These are phyloP conservation scores for Cydonia oblonga DNA, from an alignment of 331 rosid genomes.

Conservation along the genomic window DNA sequence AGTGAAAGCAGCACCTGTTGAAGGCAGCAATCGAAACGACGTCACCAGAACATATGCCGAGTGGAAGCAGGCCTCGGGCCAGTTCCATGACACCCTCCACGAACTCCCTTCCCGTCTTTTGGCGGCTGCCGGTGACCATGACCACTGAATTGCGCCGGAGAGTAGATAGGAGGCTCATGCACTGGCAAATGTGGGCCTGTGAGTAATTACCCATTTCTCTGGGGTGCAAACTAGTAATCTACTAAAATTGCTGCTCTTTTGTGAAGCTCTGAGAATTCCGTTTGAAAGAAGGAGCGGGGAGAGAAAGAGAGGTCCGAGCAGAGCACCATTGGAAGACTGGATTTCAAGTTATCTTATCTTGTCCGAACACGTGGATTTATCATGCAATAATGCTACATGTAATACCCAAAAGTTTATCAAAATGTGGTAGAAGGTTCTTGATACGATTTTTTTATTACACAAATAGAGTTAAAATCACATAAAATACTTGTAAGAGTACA, in stretches of 20 bases:
- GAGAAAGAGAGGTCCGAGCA: neutral
- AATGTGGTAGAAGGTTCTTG: no score
- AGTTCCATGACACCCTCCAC: constrained; percentile 39
- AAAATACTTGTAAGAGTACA: no score
- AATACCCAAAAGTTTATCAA: no score
- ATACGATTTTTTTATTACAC: no score
- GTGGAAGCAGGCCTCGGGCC: constrained; percentile 43
- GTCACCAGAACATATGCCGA: constrained; percentile 52
- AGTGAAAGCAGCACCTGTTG: constrained; percentile 40
- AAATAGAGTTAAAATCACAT: no score
- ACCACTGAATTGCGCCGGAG: constrained; percentile 26
- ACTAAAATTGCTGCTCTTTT: neutral
- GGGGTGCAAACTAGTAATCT: neutral
- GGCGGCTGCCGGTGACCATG: constrained; percentile 29
- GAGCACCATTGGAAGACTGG: neutral
- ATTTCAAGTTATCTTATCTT: neutral
- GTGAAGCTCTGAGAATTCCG: neutral
- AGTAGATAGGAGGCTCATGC: constrained; percentile 44
- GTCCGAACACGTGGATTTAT: neutral
- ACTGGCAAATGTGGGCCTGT: constrained; percentile 60
- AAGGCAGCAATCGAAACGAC: constrained; percentile 70
- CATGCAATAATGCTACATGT: no score
- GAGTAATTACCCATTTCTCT: constrained; percentile 25
- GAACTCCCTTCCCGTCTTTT: constrained; percentile 42
- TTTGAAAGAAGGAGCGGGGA: neutral